Conservation (phyloP, 345 rosid genomes). For the Eucalyptus viminalis region DNA sequence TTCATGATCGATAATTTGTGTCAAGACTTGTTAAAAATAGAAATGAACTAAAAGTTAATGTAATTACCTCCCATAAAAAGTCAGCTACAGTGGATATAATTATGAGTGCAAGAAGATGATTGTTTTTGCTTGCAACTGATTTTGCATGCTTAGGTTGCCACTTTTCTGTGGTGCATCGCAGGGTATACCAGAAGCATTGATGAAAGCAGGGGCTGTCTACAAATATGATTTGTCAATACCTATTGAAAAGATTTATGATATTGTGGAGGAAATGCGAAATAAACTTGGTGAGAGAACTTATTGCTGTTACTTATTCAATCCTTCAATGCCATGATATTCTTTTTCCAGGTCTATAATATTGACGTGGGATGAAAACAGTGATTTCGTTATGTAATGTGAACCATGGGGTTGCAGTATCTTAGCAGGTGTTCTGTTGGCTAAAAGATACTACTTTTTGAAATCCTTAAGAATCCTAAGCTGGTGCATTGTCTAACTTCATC, state of each 20-base stretch:
- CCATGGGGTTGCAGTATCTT: not conserved
- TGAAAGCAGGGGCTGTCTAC: conserved; percentile 79
- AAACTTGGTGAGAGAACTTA: conserved; percentile 48
- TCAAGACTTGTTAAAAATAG: not conserved
- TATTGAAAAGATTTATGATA: conserved; percentile 68
- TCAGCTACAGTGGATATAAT: not conserved
- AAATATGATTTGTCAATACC: conserved; percentile 92
- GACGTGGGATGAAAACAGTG: not conserved
- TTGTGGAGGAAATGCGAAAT: conserved; percentile 68
- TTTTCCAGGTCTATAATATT: not conserved
- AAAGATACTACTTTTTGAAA: not conserved
- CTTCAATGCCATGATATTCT: not conserved
- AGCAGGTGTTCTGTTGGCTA: not conserved
- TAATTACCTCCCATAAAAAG: not conserved
- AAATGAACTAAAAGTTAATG: not conserved
- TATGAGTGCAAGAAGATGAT: not conserved
- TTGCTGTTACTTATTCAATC: not conserved
- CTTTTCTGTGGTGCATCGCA: not conserved
- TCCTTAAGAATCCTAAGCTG: not conserved
- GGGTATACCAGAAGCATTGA: conserved; percentile 88
- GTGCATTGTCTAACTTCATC: not conserved
- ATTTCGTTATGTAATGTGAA: not conserved
- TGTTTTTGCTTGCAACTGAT: not conserved
- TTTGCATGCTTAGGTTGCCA: not conserved
- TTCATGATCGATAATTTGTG: not conserved